Evolutionary conservation across 192 early-diverging fungal genomes (phyloP).

Genomic region (Dissophora ornata): DNA sequence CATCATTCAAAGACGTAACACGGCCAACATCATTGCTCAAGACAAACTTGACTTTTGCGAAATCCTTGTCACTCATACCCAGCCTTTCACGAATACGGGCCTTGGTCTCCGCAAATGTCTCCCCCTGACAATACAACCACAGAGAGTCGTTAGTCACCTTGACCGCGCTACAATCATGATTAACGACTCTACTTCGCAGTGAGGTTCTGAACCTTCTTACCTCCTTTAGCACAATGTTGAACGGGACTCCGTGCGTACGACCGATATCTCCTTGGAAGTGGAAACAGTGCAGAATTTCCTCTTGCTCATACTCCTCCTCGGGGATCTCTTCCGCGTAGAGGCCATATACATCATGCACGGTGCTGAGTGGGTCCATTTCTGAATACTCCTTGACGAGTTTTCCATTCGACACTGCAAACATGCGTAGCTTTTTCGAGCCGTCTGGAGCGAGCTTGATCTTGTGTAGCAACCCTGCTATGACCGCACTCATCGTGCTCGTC

Average conservation of each 20-base stretch:
- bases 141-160: background rate
- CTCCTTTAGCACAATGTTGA: slow-evolving; percentile 74
- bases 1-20: slow-evolving; percentile 25
- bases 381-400: slow-evolving; percentile 60
- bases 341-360: slow-evolving; percentile 53
- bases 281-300: slow-evolving; percentile 71
- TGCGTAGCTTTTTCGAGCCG: slow-evolving; percentile 62
- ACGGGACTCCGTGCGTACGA: slow-evolving; percentile 85
- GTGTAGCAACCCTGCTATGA: slow-evolving; percentile 61
- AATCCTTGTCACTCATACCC: slow-evolving; percentile 88
- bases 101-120: slow-evolving; percentile 78
- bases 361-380: slow-evolving; percentile 57
- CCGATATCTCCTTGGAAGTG: slow-evolving; percentile 80
- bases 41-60: slow-evolving; percentile 72
- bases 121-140: slow-evolving; percentile 60
- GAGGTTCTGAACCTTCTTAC: slow-evolving; percentile 17
- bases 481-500: slow-evolving; percentile 53
- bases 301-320: slow-evolving; percentile 58
- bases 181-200: background rate
- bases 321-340: slow-evolving; percentile 73
- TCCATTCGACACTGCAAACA: slow-evolving; percentile 67
- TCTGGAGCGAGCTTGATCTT: slow-evolving; percentile 60
- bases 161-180: background rate
- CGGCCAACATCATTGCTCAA: slow-evolving; percentile 1
- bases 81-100: slow-evolving; percentile 73